Conservation (phyloP, 78 protist genomes). For the Chrysochromulina parva region DNA sequence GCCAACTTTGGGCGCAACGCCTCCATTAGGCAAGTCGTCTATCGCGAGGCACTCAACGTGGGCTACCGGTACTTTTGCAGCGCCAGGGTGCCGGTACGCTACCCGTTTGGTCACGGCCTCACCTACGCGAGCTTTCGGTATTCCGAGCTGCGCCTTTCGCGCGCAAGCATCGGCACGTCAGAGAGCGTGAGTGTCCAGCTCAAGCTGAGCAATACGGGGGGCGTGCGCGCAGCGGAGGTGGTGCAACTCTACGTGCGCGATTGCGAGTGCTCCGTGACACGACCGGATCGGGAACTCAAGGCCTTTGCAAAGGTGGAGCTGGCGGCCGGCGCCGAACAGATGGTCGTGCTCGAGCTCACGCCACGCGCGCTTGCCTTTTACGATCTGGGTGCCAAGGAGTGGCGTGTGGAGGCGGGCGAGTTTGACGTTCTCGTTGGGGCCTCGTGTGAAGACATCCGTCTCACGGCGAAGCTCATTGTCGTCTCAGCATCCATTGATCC, state of each 20-base stretch:
- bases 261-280: neutral
- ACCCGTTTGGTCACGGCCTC: conserved; percentile 25
- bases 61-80: conserved; percentile 58
- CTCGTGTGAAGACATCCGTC: neutral
- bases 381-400: neutral
- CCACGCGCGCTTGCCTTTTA: neutral
- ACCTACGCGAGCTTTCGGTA: too few species aligned
- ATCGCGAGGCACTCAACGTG: conserved; percentile 56
- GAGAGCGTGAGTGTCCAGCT: conserved; percentile 35
- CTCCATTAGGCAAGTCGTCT: neutral
- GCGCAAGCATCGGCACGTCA: too few species aligned
- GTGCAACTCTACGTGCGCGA: conserved; percentile 53
- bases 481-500: too few species aligned
- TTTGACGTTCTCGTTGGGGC: neutral
- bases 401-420: neutral
- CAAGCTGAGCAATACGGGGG: conserved; percentile 34
- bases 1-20: conserved; percentile 31
- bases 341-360: neutral
- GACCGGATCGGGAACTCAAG: neutral
- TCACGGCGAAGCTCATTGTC: neutral
- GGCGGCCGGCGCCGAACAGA: neutral
- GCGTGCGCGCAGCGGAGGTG: conserved; percentile 26
- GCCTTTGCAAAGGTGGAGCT: neutral
- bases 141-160: too few species aligned
- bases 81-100: conserved; percentile 24